Evolutionary conservation across 495 filamentous ascomycete species (phyloP), one percentile per base, ranked within the genome.

Genomic region (Massariosphaeria phaeospora): DNA sequence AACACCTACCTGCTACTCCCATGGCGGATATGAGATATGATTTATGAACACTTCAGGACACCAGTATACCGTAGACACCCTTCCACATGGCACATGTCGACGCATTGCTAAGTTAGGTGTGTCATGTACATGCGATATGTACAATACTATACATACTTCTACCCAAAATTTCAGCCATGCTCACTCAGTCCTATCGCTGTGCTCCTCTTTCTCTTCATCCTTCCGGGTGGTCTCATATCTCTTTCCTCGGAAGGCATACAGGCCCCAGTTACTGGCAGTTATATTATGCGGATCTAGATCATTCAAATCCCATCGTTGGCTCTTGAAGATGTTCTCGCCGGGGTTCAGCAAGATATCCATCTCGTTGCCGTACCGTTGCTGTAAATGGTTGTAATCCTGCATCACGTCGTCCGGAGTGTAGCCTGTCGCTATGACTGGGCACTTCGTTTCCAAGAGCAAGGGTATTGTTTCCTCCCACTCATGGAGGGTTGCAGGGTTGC

Each of bases 191-290:
- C 48, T 34, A 12, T 58, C 50, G 23, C 50, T 58, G 29, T 38
- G 44, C 25, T 55, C 57, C 24, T 44, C 41, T 31, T 55, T 20
- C 27, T 1, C 45, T 25, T 57, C 44, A 4, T 78, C 69, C 62
- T 79, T 84, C 48, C 53, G 73, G 12, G 79, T 82, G 27, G 84
- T 75, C 70, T 88, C 84, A 64, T 84, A 96, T 83, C 93, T 85
- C 81, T 98, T 98, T 57, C 93, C 93, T 68, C 93, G 80, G 73
- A 98, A 97, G 25, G 84, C 89, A 90, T 91, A 98, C 15, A 95
- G 70, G 3, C 93, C 93, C 89, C 89, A 98, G 68, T 98, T 98
- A 35, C 91, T 90, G 67, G 86, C 90, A 57, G 84, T 96, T 57
- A 97, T 76, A 72, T 98, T 94, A 61, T 91, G 85, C 4, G 93